A percentile compares a stretch with the other conserved stretches of the same genome.
phyloP scores from a whole-genome alignment of 225 moss, liverwort and hornwort species.

The Physcomitrium patens region DNA sequence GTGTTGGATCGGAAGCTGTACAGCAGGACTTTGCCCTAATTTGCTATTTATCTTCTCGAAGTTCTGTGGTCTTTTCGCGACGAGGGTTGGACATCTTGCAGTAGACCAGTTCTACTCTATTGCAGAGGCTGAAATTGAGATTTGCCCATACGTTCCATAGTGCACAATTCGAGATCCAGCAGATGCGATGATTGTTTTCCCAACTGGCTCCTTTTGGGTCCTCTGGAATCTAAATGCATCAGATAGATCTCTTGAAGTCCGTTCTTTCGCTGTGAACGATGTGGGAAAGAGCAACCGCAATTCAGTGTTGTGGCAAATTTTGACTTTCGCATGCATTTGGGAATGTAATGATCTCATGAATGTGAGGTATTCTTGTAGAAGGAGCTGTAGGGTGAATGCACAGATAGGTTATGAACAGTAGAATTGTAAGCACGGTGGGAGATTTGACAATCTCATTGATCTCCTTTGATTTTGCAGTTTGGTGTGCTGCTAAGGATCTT shows the following conservation, averaged over 20 bases:
- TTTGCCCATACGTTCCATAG: background rate
- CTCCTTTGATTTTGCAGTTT: slow-evolving; percentile 17
- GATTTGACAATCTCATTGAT: slow-evolving; percentile 13
- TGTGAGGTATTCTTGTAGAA: background rate
- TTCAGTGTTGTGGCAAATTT: background rate
- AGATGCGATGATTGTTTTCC: background rate
- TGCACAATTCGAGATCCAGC: background rate
- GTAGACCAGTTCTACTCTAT: background rate
- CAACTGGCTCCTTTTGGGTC: background rate
- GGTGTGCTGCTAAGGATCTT: slow-evolving; percentile 18
- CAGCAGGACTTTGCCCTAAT: background rate
- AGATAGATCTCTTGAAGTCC: slow-evolving; percentile 5
- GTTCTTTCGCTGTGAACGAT: background rate
- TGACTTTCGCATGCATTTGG: background rate
- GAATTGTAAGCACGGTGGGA: slow-evolving; percentile 20
- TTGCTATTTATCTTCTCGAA: background rate
- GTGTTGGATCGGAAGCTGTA: background rate
- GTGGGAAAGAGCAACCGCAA: background rate
- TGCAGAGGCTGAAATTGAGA: slow-evolving; percentile 4
- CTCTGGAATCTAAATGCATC: background rate
- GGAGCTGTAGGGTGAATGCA: slow-evolving; percentile 20
- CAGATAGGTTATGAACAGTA: slow-evolving; percentile 12
- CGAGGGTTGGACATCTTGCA: background rate
- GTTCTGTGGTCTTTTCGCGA: background rate
- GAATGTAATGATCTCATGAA: slow-evolving; percentile 1